Conservation (phyloP, 495 filamentous ascomycete species). For the Talaromyces nanjingensis region DNA sequence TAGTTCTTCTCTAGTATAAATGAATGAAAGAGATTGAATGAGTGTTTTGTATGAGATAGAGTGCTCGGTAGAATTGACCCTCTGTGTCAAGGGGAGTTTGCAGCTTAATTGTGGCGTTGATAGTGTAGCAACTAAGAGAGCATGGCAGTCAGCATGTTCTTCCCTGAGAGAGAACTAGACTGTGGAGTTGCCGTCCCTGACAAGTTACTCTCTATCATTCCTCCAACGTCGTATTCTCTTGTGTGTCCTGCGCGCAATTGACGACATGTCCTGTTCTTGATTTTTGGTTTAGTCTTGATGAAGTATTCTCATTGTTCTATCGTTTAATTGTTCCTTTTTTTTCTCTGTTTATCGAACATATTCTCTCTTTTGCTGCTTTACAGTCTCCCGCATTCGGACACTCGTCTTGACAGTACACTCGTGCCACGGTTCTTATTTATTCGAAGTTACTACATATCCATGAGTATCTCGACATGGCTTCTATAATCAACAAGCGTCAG, state of each 20-base stretch:
- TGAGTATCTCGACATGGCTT: conserved; percentile 34
- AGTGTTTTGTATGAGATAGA: neutral
- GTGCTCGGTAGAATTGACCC: neutral
- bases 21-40: too few relatives aligned
- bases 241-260: neutral
- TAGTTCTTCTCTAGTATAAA: too few relatives aligned
- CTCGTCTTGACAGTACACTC: neutral
- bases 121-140: neutral
- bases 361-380: neutral
- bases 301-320: neutral
- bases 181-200: neutral
- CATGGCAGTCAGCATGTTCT: neutral
- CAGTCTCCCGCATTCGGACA: neutral
- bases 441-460: neutral
- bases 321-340: neutral
- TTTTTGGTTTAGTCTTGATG: neutral
- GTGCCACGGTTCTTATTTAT: neutral
- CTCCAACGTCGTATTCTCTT: neutral
- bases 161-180: neutral
- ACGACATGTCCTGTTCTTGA: neutral
- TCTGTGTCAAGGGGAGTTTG: neutral
- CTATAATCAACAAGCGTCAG: conserved; percentile 77
- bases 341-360: neutral
- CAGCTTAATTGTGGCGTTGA: neutral
- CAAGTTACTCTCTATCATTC: neutral